Evolutionary conservation across 2,329 filamentous ascomycete genomes (phyloP), one percentile per base, ranked within the genome.

Genomic region (Penicillium sp.): DNA sequence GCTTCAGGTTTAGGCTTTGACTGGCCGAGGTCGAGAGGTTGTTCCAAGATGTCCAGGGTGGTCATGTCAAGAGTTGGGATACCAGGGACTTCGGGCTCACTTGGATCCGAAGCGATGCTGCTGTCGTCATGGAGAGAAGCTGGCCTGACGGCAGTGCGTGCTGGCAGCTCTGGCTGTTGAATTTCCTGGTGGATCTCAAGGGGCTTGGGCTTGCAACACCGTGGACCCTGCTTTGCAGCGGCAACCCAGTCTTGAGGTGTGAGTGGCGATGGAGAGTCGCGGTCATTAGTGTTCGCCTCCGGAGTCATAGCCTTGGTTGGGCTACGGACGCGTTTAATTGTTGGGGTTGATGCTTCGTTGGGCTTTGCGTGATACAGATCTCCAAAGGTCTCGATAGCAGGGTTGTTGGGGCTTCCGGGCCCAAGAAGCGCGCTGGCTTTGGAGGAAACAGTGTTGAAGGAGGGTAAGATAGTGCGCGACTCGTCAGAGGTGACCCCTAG

Each of bases 231-330:
- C 49, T 64, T 64, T 21, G 68, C 69, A 21, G 70, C 70, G 32
- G 70, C 69, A 32, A 72, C 49, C 70, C 70, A 72, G 43, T 72
- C 70, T 43, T 70, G 62, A 5, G 69, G 67, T 3, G 68, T 69
- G n/a, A 72, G 53, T 3, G 64, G 65, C 4, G 64, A 61, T 1
- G 67, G 68, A 2, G 61, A 58, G 31, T 51, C 34, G 29, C 40
- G 32, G 43, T 54, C 44, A 19, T 32, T 48, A 2, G 53, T 44
- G 8, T 45, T 34, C 13, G 43, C 31, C 29, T 57, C 53, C 1
- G 59, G 55, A 12, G 49, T 51, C 31, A 51, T 48, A 17, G 56
- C 53, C 26, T 54, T 56, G 9, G 58, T 54, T 2, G 58, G 55
- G 10, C 58, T 56, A 37, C 57, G 62, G 15, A 59, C 45, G 4